Evolutionary conservation across 345 rosid species (phyloP), one percentile per base, ranked within the genome.

Genomic region (Anastatica hierochuntica): DNA sequence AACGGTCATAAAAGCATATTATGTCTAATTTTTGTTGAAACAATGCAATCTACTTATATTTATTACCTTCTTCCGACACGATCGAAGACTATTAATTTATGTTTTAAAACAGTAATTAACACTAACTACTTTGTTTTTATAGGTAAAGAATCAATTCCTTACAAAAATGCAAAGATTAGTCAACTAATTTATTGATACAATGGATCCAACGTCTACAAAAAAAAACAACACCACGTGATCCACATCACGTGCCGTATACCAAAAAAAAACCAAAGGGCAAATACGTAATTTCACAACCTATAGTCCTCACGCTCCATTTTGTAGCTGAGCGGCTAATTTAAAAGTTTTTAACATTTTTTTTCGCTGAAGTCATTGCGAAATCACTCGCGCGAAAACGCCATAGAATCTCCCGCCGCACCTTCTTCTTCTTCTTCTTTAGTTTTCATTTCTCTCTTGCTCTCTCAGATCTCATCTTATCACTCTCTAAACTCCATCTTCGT

Each of bases 151-250:
- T 55, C 62, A 46, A 38, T 48, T 45, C 35, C 17, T 46, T 11
- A 36, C 14, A 44, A 45, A 54, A 15, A 19, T 10, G 7, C 0
- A 24, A 27, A 3, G n/a, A 46, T 18, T 19, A 47, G 56, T 55
- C 62, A 64, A 64, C 37, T 14, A 33, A n/a, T 45, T 10, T 37
- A 13, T 7, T 33, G 11, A 30, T 38, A 31, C 68, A 63, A 21
- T 55, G 36, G 56, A 55, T 55, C 62, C 69, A 56, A 64, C 62
- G 56, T 47, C 69, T 41, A 24, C 4, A 51, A 66, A 56, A 65
- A 5, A 24, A 66, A 56, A 65, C 4, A 24, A 50, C 33, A 48
- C 5, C 53, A 44, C 36, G 35, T 43, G 39, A 54, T 4, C 2
- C n/a, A 53, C 24, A 15, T 51, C 61, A 63, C 68, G 68, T 63